Percentiles rank a stretch among this genome's conserved stretches.
Evolutionary conservation across 169 alveolate species (phyloP).

Genomic region (Cryptosporidium andersoni): DNA sequence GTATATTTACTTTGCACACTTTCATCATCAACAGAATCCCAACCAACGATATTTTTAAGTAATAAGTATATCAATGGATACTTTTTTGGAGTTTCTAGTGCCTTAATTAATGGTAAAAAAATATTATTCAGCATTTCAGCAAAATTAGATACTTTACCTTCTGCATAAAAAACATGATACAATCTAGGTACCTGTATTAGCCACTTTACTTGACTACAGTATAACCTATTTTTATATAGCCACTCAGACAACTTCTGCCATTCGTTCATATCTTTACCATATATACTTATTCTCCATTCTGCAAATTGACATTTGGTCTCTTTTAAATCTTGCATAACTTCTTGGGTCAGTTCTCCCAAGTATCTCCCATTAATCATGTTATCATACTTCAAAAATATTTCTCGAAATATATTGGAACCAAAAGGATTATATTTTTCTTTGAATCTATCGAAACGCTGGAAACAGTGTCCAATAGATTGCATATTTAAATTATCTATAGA

Average conservation of each 20-base stretch:
- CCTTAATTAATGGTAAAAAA: conserved; percentile 42
- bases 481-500: conserved; percentile 82
- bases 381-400: conserved; percentile 88
- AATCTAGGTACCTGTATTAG: conserved; percentile 89
- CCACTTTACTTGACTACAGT: conserved; percentile 84
- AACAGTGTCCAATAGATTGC: conserved; percentile 87
- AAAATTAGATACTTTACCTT: conserved; percentile 78
- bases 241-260: conserved; percentile 90
- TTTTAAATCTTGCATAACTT: conserved; percentile 85
- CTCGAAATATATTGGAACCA: conserved; percentile 86
- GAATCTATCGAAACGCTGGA: conserved; percentile 91
- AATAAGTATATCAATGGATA: conserved; percentile 36
- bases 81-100: conserved; percentile 64
- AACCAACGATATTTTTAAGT: conserved; percentile 78
- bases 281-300: conserved; percentile 92
- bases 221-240: conserved; percentile 82
- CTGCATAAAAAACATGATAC: conserved; percentile 80
- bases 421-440: conserved; percentile 90
- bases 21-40: conserved; percentile 89
- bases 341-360: conserved; percentile 88
- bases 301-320: conserved; percentile 84
- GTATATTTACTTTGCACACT: conserved; percentile 74
- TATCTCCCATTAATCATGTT: conserved; percentile 81
- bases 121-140: conserved; percentile 83
- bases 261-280: conserved; percentile 87